These are phyloP conservation scores for Teunomyces atbi DNA, from an alignment of 805 yeast genomes.

Conservation along the genomic window DNA sequence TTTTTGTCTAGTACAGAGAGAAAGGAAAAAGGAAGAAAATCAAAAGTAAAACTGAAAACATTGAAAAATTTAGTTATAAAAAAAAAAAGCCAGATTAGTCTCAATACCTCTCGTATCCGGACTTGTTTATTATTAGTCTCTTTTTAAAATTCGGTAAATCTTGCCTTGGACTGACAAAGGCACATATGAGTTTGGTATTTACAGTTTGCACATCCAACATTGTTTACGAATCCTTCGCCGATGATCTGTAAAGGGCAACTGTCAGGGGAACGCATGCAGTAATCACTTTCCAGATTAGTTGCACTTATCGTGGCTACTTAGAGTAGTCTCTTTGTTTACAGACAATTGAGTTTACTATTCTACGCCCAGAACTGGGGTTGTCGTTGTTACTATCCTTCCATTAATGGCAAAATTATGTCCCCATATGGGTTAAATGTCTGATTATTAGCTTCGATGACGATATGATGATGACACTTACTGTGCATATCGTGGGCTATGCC, in stretches of 20 bases:
- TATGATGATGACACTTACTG: background rate
- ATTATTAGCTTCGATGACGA: background rate
- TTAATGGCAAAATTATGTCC: background rate
- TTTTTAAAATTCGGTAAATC: background rate
- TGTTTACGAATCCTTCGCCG: conserved; percentile 3
- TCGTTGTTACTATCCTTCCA: background rate
- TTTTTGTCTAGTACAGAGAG: background rate
- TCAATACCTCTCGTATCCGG: background rate
- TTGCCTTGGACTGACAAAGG: background rate
- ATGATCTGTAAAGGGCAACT: conserved; percentile 1
- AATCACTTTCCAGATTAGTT: background rate
- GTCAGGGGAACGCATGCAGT: background rate
- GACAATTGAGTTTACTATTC: background rate
- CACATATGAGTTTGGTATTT: background rate
- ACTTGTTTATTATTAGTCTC: background rate
- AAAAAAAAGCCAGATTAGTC: no score
- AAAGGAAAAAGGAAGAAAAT: background rate
- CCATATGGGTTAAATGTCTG: background rate
- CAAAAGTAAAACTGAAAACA: no score
- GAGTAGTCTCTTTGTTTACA: background rate
- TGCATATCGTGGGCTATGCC: background rate
- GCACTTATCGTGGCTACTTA: background rate
- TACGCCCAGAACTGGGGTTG: background rate
- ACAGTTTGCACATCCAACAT: background rate
- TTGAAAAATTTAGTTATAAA: no score